These are phyloP conservation scores for Calonectria pseudoreteaudii DNA, from an alignment of 2,329 filamentous ascomycete species.

Conservation along the genomic window DNA sequence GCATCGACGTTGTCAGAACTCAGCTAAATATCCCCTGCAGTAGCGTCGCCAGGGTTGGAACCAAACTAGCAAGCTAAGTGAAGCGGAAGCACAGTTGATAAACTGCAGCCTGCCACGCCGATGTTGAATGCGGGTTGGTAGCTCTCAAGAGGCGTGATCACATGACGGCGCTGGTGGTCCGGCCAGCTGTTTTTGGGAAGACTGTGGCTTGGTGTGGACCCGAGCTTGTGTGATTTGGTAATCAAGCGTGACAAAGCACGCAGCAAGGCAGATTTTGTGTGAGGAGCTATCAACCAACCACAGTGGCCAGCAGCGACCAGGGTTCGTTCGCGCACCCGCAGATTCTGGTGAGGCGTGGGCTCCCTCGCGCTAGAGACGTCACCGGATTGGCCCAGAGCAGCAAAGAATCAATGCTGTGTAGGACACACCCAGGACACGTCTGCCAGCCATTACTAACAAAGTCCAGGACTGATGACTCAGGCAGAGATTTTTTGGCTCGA, in stretches of 20 bases:
- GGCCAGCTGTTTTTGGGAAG: neutral
- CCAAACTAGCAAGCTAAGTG: neutral
- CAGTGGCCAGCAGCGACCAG: neutral
- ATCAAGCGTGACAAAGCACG: neutral
- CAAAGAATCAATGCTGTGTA: neutral
- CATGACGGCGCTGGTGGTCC: neutral
- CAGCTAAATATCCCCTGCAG: neutral
- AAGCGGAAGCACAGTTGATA: neutral
- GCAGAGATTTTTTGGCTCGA: neutral
- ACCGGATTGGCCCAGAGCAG: neutral
- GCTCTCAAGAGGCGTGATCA: neutral
- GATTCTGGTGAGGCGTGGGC: slow-evolving; percentile 22
- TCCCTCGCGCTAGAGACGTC: slow-evolving; percentile 31
- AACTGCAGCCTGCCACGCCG: neutral
- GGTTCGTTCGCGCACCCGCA: neutral
- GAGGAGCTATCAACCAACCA: neutral
- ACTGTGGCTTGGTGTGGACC: neutral
- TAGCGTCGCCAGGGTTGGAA: neutral
- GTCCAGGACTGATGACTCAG: neutral
- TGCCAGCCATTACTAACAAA: neutral
- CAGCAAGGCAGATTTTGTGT: slow-evolving; percentile 16
- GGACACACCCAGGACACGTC: neutral
- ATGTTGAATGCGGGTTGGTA: neutral
- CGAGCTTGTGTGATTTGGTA: neutral
- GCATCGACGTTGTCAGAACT: neutral